Percentiles rank a stretch among this genome's conserved stretches.
Evolutionary conservation across 495 filamentous ascomycete genomes (phyloP).

Genomic region (Hypoxylon rickii): DNA sequence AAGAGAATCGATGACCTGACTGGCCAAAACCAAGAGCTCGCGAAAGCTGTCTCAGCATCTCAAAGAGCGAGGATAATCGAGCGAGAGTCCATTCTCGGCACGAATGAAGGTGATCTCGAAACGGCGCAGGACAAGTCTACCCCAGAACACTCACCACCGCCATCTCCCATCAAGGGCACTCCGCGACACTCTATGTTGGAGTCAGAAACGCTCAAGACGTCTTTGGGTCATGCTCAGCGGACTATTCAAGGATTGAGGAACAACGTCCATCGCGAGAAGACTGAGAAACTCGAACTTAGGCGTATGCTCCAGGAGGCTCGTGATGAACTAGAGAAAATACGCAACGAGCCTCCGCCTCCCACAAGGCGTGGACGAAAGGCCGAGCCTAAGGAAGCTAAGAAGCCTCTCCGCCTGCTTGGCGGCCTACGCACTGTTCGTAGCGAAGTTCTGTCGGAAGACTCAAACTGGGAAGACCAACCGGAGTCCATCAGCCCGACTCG

Average conservation of each 20-base stretch:
- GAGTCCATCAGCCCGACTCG: slow-evolving; percentile 42
- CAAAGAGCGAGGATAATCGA: slow-evolving; percentile 68
- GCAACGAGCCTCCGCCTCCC: slow-evolving; percentile 60
- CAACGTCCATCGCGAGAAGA: slow-evolving; percentile 95
- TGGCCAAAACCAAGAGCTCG: slow-evolving; percentile 86
- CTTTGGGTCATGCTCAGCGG: slow-evolving; percentile 88
- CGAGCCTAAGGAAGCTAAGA: slow-evolving; percentile 74
- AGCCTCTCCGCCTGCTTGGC: slow-evolving; percentile 75
- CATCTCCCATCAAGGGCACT: slow-evolving; percentile 87
- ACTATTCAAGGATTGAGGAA: slow-evolving; percentile 95
- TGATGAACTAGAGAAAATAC: slow-evolving; percentile 83
- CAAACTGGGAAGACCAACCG: slow-evolving; percentile 85
- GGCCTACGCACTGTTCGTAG: slow-evolving; percentile 73
- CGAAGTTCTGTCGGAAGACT: slow-evolving; percentile 73
- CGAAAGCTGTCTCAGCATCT: slow-evolving; percentile 70
- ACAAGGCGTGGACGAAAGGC: slow-evolving; percentile 70
- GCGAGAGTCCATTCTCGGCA: slow-evolving; percentile 59
- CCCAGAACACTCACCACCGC: slow-evolving; percentile 87
- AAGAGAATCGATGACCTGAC: slow-evolving; percentile 83
- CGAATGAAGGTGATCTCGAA: slow-evolving; percentile 65
- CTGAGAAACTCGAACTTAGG: slow-evolving; percentile 93
- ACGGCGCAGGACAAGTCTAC: slow-evolving; percentile 70
- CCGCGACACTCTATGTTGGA: slow-evolving; percentile 89
- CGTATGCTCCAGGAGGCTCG: slow-evolving; percentile 94
- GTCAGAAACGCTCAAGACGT: slow-evolving; percentile 91